Evolutionary conservation across 306 rosid genomes (phyloP).

Genomic region (Lathyrus tuberosus): DNA sequence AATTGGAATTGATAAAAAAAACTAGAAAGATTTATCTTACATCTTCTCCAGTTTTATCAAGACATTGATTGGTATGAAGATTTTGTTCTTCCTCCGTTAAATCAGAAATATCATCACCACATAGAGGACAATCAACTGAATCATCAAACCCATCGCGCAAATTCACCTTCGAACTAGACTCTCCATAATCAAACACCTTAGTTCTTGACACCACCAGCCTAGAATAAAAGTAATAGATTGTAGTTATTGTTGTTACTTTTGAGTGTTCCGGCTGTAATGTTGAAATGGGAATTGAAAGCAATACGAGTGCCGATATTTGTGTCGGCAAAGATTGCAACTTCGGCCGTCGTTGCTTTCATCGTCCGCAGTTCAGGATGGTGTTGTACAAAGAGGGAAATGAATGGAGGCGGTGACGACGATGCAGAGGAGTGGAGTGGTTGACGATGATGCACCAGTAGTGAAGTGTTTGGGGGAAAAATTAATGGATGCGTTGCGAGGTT

Average conservation of each 20-base stretch:
- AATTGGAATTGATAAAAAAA: background rate
- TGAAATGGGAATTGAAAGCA: slow-evolving; percentile 55
- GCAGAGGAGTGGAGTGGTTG: too few relatives aligned
- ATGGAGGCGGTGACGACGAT: too few relatives aligned
- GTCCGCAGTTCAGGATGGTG: background rate
- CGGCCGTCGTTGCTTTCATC: slow-evolving; percentile 29
- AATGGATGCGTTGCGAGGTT: too few relatives aligned
- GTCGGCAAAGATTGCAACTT: slow-evolving; percentile 64
- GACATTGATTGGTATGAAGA: slow-evolving; percentile 74
- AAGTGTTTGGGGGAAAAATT: too few relatives aligned
- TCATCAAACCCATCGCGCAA: too few relatives aligned
- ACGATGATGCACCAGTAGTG: too few relatives aligned
- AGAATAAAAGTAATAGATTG: background rate
- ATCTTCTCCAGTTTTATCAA: slow-evolving; percentile 51
- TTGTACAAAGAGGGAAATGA: background rate
- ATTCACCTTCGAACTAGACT: slow-evolving; percentile 51
- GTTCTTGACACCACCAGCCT: slow-evolving; percentile 49
- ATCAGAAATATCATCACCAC: slow-evolving; percentile 66
- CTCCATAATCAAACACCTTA: slow-evolving; percentile 21
- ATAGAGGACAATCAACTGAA: too few relatives aligned
- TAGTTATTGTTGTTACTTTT: slow-evolving; percentile 48
- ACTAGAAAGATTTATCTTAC: slow-evolving; percentile 38
- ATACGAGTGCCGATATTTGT: slow-evolving; percentile 76
- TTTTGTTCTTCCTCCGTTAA: slow-evolving; percentile 61
- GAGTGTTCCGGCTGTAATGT: slow-evolving; percentile 58